Evolutionary conservation across 257 asterid genomes (phyloP), one percentile per base, ranked within the genome.

Genomic region (Ballota nigra): DNA sequence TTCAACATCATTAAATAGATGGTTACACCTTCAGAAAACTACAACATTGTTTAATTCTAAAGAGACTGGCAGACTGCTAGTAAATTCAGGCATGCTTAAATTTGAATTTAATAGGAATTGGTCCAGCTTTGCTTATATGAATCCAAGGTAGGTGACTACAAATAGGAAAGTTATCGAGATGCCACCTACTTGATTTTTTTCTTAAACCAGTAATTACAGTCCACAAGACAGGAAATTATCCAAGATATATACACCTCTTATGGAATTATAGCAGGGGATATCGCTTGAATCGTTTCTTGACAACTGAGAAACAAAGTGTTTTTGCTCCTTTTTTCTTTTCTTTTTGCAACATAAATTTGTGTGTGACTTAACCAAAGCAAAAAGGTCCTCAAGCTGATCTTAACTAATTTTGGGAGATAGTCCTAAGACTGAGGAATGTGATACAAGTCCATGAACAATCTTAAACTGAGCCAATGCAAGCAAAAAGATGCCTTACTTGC

Each of bases 401-500:
- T 26, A 41, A 43, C 12, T 23, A 40, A 26, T 24, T 58, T 70
- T 26, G 20, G 43, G 40, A 16, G 68, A 18, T 28, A 58, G 33
- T 41, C 57, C 23, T 38, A 56, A 40, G 22, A 16, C 43, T 34
- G 11, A 13, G 38, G 19, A 10, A 11, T 41, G 16, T 3, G 3
- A 31, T 29, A 20, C 23, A 40, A 55, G 33, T 66, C 65, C 33
- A 45, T 23, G 45, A 63, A 57, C 38, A 19, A 53, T 72, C 11
- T 49, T 47, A 34, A 36, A 75, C 47, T 13, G 29, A 18, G 24
- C 9, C 15, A 49, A 18, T 33, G 61, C 19, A 36, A 49, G 55
- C 52, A 36, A 53, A 59, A 55, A 16, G 52, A 70, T 22, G 31
- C 29, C 55, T 83, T 88, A 95, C 99, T 49, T 92, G 96, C 31